Base-by-base conservation (phyloP, 768 basidiomycete species). In the Leccinum boreale region DNA sequence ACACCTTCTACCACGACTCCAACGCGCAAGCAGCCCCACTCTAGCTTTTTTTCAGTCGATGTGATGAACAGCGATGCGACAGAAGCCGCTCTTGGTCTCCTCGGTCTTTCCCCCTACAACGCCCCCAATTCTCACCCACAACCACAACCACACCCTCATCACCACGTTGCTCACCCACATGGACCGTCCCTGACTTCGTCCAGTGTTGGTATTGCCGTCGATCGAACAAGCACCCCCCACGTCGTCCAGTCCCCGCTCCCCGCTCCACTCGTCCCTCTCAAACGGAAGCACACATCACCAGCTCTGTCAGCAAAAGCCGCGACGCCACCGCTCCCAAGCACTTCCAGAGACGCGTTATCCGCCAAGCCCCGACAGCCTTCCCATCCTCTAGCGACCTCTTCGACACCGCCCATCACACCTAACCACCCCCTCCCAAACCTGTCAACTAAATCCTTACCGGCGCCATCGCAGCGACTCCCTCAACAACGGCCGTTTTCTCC, bases 11-110 rank as follows among this genome's bases (percentile, higher is more conserved):
- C 61, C 39, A 50, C 58, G 51, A 60, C 58, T 52, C 14, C 55
- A 17, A 52, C 44, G 31, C 60, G 46, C 12, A 24, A 42, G 42
- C 60, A 58, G 56, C 51, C 2, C 1, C 46, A 33, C 31, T 49
- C 58, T 45, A 53, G 19, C 14, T 3, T 57, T 59, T 52, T 55
- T 52, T 39, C 48, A n/a, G 50, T 33, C 39, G 56, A 59, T 62
- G 65, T 70, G 69, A 80, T 79, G 78, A 75, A 74, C 68, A 78
- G 71, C 74, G 83, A 84, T 81, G 82, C 80, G 64, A 77, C 78
- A 65, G 83, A 84, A 71, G 83, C 82, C 56, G 81, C 81, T 42
- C 79, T 85, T 57, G 83, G 81, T 67, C 74, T 85, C 26, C 78
- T 84, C 58, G 78, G 79, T 65, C 79, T 83, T 50, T 79, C 76